phyloP scores from a whole-genome alignment of 768 basidiomycete genomes.

The Serendipita sp. region DNA sequence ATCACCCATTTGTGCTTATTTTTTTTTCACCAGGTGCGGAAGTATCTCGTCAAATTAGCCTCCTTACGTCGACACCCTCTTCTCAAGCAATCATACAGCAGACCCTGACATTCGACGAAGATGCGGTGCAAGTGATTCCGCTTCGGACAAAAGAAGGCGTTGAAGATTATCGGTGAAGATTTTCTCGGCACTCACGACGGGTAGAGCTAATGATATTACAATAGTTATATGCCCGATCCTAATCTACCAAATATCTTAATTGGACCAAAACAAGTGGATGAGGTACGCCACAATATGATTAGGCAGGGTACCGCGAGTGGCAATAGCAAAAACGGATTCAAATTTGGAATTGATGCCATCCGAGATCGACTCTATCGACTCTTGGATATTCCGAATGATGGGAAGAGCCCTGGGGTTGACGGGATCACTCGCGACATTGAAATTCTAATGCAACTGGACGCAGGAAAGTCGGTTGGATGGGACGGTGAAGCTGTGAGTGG shows the following conservation, averaged over 20 bases:
- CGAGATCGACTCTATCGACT: background rate
- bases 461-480: constrained; percentile 40
- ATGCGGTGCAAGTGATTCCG: constrained; percentile 60
- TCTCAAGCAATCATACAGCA: constrained; percentile 52
- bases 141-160: constrained; percentile 85
- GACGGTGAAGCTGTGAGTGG: constrained; percentile 38
- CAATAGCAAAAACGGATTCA: too few relatives aligned
- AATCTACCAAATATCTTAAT: constrained; percentile 60
- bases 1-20: background rate
- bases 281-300: background rate
- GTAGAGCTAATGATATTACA: background rate
- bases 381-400: background rate
- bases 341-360: background rate
- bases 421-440: constrained; percentile 33
- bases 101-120: constrained; percentile 80
- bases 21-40: constrained; percentile 45
- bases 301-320: background rate
- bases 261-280: background rate
- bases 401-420: background rate
- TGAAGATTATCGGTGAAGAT: constrained; percentile 51
- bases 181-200: background rate
- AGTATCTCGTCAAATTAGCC: constrained; percentile 53
- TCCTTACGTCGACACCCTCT: constrained; percentile 17
- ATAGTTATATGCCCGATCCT: constrained; percentile 90
- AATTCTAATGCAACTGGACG: constrained; percentile 58